Conservation (phyloP, 345 rosid genomes). For the Eucalyptus albens region DNA sequence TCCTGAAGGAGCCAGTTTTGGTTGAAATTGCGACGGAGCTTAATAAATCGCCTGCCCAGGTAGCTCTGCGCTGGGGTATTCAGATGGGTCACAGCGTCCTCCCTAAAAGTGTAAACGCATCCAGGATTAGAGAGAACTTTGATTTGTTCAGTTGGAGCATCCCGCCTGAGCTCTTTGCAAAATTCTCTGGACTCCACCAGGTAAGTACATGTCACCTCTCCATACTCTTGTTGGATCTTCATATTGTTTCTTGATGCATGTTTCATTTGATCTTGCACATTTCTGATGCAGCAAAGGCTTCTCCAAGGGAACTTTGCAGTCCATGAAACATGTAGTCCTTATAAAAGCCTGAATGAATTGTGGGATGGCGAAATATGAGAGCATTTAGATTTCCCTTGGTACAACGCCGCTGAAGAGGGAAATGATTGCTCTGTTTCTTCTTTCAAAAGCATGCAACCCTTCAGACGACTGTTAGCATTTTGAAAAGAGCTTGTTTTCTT, state of each 20-base stretch:
- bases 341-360: constrained; percentile 29
- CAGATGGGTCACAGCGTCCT: constrained; percentile 44
- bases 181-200: constrained; percentile 31
- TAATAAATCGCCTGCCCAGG: constrained; percentile 43
- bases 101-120: constrained; percentile 44
- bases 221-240: neutral
- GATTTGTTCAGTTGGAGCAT: constrained; percentile 42
- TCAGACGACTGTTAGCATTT: neutral
- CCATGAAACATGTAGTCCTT: constrained; percentile 34
- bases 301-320: constrained; percentile 39
- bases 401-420: neutral
- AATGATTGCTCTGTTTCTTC: constrained; percentile 8
- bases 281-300: constrained; percentile 34
- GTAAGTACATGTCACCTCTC: neutral
- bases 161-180: constrained; percentile 27
- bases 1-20: constrained; percentile 31
- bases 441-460: neutral
- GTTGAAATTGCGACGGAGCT: constrained; percentile 26
- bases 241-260: neutral
- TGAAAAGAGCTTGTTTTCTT: neutral
- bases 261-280: neutral
- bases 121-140: constrained; percentile 31
- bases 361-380: constrained; percentile 54
- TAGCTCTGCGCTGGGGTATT: constrained; percentile 50
- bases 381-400: neutral